Base-by-base conservation (phyloP, 2,329 filamentous ascomycete genomes). In the Ciborinia camelliae region DNA sequence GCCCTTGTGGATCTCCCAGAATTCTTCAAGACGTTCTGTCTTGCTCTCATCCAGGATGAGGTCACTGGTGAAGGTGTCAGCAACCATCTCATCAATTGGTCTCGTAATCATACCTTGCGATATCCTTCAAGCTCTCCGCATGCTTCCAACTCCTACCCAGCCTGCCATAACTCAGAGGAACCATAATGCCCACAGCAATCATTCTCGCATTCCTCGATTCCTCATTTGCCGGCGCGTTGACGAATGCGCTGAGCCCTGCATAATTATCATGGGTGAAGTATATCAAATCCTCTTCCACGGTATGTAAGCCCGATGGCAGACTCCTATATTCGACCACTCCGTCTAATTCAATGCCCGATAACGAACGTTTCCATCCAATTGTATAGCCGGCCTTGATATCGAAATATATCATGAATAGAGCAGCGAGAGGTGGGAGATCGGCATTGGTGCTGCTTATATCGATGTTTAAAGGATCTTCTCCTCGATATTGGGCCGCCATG, bases 321-420 rank as follows among this genome's bases (percentile, higher is more conserved):
- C 92, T 96, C 79, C 97, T 98, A 84, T 92, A 99, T 78, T 99
- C 95, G 73, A 97, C 92, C 30, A 90, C 87, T 63, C 92, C 92
- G 71, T 96, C 91, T 57, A 98, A 84, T 77, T 85, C 82, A 78
- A 94, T 83, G 57, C 86, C 87, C 18, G 86, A 81, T 1, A 86
- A 78, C 15, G 89, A 86, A 70, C 86, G 87, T 77, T 96, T 92
- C 95, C 95, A 98, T 43, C 87, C 86, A 74, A 98, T 90, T 53
- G 92, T 96, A 78, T 89, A 96, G 80, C 92, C 92, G 73, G 92
- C 89, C 77, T 93, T 95, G 79, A 94, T 90, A 78, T 97, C 92
- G 79, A 97, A 97, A 74, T 90, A 87, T 77, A 96, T 94, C 68
- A 96, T 83, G 77, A 96, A 97, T 43, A 96, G 83, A 39, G 92